Evolutionary conservation across 164 flowering plant species (phyloP).

Genomic region (Malania oleifera): DNA sequence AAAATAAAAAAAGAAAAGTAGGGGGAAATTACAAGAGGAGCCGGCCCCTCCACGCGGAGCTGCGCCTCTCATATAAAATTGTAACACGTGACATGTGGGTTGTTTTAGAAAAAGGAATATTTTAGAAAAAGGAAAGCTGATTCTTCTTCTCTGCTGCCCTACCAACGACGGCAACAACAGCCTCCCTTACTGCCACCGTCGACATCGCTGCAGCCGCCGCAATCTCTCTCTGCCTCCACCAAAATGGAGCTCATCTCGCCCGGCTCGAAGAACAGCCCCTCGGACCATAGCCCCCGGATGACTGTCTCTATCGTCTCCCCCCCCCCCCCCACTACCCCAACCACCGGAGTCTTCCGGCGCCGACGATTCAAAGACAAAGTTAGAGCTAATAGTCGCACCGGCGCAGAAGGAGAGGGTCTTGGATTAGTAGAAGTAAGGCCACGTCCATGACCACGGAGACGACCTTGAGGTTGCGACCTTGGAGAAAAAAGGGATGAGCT

Average conservation of each 20-base stretch:
- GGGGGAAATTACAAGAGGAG: too few species aligned
- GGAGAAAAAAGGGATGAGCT: conserved; percentile 24
- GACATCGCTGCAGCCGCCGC: not conserved
- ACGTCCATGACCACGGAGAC: conserved; percentile 51
- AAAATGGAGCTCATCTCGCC: conserved; percentile 51
- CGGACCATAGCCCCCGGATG: conserved; percentile 47
- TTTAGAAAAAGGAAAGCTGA: too few species aligned
- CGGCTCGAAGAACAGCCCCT: conserved; percentile 68
- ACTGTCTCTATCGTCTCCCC: conserved; percentile 34
- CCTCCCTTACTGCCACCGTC: conserved; percentile 1
- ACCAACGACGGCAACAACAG: conserved; percentile 39
- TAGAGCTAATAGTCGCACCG: conserved; percentile 35
- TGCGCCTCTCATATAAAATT: too few species aligned
- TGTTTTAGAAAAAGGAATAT: too few species aligned
- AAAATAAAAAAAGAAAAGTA: too few species aligned
- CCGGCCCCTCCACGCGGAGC: too few species aligned
- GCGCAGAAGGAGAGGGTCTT: conserved; percentile 62
- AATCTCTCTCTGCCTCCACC: conserved; percentile 27
- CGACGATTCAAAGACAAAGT: conserved; percentile 20
- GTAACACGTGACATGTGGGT: too few species aligned
- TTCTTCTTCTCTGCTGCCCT: conserved; percentile 64
- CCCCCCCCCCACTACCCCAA: not conserved
- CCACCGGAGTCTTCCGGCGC: conserved; percentile 20
- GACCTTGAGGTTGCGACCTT: conserved; percentile 5
- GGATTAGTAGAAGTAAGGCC: conserved; percentile 65